Evolutionary conservation across 2,329 filamentous ascomycete genomes (phyloP).

Genomic region (Penicillium sp.): DNA sequence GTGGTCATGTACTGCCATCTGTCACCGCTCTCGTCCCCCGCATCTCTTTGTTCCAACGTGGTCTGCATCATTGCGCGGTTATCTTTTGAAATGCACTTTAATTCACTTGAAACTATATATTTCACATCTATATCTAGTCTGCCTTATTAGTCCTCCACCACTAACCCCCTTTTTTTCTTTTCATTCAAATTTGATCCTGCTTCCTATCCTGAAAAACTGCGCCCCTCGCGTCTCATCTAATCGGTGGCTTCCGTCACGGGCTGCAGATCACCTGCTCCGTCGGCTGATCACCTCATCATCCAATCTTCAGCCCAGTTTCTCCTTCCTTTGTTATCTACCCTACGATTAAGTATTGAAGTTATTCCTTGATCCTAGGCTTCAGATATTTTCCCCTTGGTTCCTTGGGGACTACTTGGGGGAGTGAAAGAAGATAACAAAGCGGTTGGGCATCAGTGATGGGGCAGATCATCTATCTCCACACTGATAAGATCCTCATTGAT

Average conservation of each 20-base stretch:
- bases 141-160: not conserved
- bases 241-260: conserved; percentile 18
- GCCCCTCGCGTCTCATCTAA: conserved; percentile 4
- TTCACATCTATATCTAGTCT: not conserved
- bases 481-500: conserved; percentile 26
- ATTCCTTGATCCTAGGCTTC: not conserved
- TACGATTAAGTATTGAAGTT: not conserved
- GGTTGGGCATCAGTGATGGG: conserved; percentile 23
- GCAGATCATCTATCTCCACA: conserved; percentile 21
- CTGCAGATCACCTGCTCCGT: conserved; percentile 27
- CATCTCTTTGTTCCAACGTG: not conserved
- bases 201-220: not conserved
- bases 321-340: not conserved
- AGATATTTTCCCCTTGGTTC: not conserved
- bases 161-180: not conserved
- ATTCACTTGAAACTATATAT: not conserved
- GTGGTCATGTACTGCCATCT: not conserved
- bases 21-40: not conserved
- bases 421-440: not conserved
- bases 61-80: not conserved
- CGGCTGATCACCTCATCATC: conserved; percentile 29
- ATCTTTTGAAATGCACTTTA: not conserved
- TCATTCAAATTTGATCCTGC: not conserved
- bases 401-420: not conserved
- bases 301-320: not conserved